Evolutionary conservation across 225 moss, liverwort and hornwort genomes (phyloP).

Genomic region (Pseudisothecium myosuroides): DNA sequence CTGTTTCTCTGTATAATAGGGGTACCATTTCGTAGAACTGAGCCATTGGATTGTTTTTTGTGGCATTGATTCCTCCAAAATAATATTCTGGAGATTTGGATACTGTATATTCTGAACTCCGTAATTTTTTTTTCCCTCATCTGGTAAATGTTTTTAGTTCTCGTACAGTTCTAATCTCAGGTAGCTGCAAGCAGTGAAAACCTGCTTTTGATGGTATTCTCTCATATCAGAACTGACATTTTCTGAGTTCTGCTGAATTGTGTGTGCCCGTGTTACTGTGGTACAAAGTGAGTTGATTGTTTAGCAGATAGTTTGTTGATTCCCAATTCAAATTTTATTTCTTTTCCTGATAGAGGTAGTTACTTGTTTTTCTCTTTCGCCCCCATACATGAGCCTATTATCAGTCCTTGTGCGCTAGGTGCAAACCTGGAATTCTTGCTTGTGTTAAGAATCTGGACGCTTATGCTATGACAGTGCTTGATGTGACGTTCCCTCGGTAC

Average conservation of each 20-base stretch:
- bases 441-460: background rate
- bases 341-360: background rate
- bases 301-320: background rate
- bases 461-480: background rate
- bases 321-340: background rate
- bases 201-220: background rate
- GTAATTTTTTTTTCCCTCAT: background rate
- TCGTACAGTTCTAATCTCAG: background rate
- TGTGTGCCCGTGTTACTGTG: background rate
- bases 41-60: background rate
- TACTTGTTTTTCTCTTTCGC: background rate
- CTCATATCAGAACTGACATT: background rate
- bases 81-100: background rate
- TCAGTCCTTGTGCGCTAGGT: background rate
- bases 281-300: background rate
- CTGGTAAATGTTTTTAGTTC: background rate
- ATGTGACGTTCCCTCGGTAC: background rate
- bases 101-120: background rate
- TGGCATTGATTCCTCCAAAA: background rate
- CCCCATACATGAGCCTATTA: background rate
- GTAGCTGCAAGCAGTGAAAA: background rate
- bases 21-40: slow-evolving; percentile 1
- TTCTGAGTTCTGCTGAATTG: background rate
- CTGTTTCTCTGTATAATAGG: slow-evolving; percentile 5
- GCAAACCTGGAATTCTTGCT: background rate